phyloP scores from a whole-genome alignment of 345 rosid species.

The Limnanthes douglasii region DNA sequence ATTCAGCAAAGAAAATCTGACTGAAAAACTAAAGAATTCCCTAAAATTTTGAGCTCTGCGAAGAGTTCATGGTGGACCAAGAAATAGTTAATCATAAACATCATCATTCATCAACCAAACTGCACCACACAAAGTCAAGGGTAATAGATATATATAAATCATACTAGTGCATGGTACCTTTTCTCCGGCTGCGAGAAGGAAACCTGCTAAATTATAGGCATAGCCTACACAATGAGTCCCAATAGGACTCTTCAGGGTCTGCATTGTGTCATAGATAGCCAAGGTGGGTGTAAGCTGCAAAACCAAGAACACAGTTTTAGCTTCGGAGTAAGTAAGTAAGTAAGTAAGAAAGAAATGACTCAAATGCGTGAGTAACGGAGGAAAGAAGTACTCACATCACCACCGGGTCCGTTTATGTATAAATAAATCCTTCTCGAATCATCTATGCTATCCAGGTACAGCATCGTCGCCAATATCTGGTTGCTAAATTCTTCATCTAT shows the following conservation, averaged over 20 bases:
- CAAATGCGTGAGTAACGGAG: neutral
- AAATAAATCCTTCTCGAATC: constrained; percentile 48
- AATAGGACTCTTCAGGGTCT: constrained; percentile 66
- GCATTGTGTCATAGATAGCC: constrained; percentile 78
- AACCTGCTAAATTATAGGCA: constrained; percentile 80
- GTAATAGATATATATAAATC: too few relatives aligned
- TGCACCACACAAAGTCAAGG: neutral
- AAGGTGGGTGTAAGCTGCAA: constrained; percentile 74
- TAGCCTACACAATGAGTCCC: constrained; percentile 66
- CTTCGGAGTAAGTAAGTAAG: constrained; percentile 1
- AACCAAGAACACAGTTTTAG: constrained; percentile 6
- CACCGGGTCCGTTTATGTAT: constrained; percentile 76
- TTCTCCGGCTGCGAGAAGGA: constrained; percentile 80
- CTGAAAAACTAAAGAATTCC: too few relatives aligned
- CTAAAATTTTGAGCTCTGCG: too few relatives aligned
- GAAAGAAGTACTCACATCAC: constrained; percentile 48
- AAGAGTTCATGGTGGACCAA: too few relatives aligned
- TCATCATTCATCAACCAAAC: too few relatives aligned
- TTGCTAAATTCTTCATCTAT: constrained; percentile 83
- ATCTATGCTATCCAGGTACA: constrained; percentile 80
- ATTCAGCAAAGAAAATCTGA: too few relatives aligned
- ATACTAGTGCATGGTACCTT: too few relatives aligned
- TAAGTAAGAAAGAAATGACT: neutral
- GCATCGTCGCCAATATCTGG: constrained; percentile 77
- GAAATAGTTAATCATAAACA: neutral